phyloP scores from a whole-genome alignment of 2,329 filamentous ascomycete species.

The Aspergillus aculeatinus region DNA sequence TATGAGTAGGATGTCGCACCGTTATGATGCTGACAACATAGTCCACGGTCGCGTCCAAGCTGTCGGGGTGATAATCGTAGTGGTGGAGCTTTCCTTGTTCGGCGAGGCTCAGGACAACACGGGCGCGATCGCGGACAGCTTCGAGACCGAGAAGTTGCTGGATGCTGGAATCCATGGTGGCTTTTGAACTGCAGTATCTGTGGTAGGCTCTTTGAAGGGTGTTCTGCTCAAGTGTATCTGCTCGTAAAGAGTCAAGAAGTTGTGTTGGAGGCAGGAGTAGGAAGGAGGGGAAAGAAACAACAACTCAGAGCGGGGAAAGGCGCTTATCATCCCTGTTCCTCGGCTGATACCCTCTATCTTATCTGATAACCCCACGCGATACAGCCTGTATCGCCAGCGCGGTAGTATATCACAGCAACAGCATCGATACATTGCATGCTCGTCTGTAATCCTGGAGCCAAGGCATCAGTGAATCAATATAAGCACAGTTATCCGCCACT shows the following conservation, averaged over 20 bases:
- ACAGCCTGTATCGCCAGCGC: not conserved
- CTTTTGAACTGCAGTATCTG: not conserved
- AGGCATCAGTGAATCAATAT: no score
- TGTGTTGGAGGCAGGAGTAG: not conserved
- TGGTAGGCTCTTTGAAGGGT: not conserved
- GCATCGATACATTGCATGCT: not conserved
- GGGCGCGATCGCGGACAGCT: constrained; percentile 30
- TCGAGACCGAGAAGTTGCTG: constrained; percentile 30
- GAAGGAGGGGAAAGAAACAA: not conserved
- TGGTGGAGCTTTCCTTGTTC: constrained; percentile 41
- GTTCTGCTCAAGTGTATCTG: not conserved
- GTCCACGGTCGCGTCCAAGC: constrained; percentile 42
- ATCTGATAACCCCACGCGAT: constrained; percentile 11
- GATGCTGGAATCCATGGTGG: constrained; percentile 23
- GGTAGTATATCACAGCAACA: not conserved
- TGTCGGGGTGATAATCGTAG: constrained; percentile 44
- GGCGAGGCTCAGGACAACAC: constrained; percentile 36
- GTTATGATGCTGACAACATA: constrained; percentile 48
- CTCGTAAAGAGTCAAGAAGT: not conserved
- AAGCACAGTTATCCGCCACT: no score
- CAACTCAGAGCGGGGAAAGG: constrained; percentile 4
- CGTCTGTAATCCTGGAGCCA: no score
- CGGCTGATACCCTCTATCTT: constrained; percentile 7
- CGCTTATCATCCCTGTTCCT: constrained; percentile 4
- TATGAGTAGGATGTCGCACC: constrained; percentile 13